Percentiles rank a stretch among this genome's conserved stretches.
Conservation (phyloP, 345 rosid species). For the Populus euphratica region DNA sequence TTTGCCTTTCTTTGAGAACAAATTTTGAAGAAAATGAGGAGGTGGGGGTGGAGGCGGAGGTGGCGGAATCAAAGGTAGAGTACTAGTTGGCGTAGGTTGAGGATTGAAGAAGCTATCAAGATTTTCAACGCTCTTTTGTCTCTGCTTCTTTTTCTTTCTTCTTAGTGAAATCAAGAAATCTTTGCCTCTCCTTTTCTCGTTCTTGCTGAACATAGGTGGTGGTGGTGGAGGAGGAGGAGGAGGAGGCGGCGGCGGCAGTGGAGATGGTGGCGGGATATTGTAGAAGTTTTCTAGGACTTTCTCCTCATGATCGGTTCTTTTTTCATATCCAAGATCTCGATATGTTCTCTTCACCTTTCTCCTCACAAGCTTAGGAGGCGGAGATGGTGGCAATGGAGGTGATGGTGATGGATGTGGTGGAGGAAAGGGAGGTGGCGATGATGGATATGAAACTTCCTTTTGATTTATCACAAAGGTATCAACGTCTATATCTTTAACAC, state of each 20-base stretch:
- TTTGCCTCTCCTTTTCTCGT: conserved; percentile 61
- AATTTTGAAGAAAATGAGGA: conserved; percentile 44
- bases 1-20: conserved; percentile 66
- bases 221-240: conserved; percentile 31
- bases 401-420: conserved; percentile 13
- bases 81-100: conserved; percentile 10
- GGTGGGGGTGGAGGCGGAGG: conserved; percentile 43
- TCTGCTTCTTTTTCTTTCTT: conserved; percentile 59
- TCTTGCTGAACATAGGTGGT: conserved; percentile 12
- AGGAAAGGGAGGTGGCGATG: not conserved
- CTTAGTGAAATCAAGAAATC: conserved; percentile 53
- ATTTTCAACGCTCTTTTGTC: conserved; percentile 81
- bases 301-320: conserved; percentile 17
- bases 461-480: conserved; percentile 7
- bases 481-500: conserved; percentile 20
- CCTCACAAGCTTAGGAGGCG: conserved; percentile 17
- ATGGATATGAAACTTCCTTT: conserved; percentile 12
- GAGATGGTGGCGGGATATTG: conserved; percentile 14
- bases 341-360: conserved; percentile 33
- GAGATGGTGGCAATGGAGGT: conserved; percentile 18
- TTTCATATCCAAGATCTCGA: conserved; percentile 18
- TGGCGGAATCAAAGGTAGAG: conserved; percentile 16
- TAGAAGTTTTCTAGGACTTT: conserved; percentile 11
- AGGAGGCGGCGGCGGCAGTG: not conserved
- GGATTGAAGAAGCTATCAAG: conserved; percentile 58